These are phyloP conservation scores for Cadophora malorum DNA, from an alignment of 2,329 filamentous ascomycete genomes.

Conservation along the genomic window DNA sequence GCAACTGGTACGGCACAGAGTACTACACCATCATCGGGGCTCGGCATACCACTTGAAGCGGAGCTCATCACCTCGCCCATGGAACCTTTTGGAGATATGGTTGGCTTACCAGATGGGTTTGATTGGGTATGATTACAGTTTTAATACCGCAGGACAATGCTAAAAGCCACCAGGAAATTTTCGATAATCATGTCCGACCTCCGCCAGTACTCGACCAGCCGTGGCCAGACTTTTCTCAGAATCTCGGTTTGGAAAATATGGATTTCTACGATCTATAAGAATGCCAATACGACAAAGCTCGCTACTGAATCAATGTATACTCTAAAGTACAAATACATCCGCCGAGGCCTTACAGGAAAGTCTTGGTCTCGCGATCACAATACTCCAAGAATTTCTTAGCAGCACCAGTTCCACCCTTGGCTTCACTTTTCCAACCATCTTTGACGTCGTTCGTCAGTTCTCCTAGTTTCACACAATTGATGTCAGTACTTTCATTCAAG, in stretches of 20 bases:
- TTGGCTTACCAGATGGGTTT: constrained; percentile 34
- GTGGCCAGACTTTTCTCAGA: constrained; percentile 26
- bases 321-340: constrained; percentile 4
- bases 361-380: constrained; percentile 44
- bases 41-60: constrained; percentile 8
- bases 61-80: constrained; percentile 16
- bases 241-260: constrained; percentile 23
- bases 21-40: constrained; percentile 7
- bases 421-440: constrained; percentile 36
- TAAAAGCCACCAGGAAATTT: constrained; percentile 30
- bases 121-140: constrained; percentile 31
- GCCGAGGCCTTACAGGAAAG: constrained; percentile 23
- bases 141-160: background rate
- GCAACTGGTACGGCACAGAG: background rate
- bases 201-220: constrained; percentile 23
- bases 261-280: constrained; percentile 24
- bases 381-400: constrained; percentile 47
- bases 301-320: background rate
- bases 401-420: constrained; percentile 42
- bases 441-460: constrained; percentile 33
- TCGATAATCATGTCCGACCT: constrained; percentile 33
- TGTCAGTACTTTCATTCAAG: background rate
- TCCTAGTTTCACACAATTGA: constrained; percentile 23
- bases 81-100: constrained; percentile 31
- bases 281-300: background rate